phyloP scores from a whole-genome alignment of 495 filamentous ascomycete genomes.

The Hyaloscypha finlandica region DNA sequence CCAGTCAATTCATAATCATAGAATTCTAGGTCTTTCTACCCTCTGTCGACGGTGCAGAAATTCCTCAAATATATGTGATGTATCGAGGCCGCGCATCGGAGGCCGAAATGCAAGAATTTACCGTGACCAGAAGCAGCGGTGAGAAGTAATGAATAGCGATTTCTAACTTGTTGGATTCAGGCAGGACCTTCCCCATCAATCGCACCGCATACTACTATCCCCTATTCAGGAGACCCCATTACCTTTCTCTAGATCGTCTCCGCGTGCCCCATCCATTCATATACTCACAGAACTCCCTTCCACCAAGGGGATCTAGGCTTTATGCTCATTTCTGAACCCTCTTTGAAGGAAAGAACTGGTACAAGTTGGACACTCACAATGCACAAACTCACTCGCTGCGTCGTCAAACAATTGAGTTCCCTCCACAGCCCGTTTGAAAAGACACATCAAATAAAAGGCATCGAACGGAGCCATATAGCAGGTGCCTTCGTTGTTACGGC shows the following conservation, averaged over 20 bases:
- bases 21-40: background rate
- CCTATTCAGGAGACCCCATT: background rate
- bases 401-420: conserved; percentile 11
- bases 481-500: background rate
- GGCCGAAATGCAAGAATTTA: background rate
- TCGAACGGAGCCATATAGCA: conserved; percentile 8
- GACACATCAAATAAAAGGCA: conserved; percentile 7
- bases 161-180: background rate
- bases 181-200: background rate
- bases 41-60: background rate
- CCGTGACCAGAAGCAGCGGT: background rate
- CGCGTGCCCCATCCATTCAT: background rate
- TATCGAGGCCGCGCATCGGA: background rate
- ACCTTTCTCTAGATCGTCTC: background rate
- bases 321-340: background rate
- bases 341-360: background rate
- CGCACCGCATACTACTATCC: background rate
- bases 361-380: conserved; percentile 9
- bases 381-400: conserved; percentile 13
- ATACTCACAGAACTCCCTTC: background rate
- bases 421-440: conserved; percentile 14
- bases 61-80: background rate
- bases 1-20: background rate
- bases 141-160: background rate
- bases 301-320: background rate